Percentiles rank a stretch among this genome's conserved stretches.
phyloP scores from a whole-genome alignment of 768 basidiomycete genomes.

The Pilatotrama ljubarskyi region DNA sequence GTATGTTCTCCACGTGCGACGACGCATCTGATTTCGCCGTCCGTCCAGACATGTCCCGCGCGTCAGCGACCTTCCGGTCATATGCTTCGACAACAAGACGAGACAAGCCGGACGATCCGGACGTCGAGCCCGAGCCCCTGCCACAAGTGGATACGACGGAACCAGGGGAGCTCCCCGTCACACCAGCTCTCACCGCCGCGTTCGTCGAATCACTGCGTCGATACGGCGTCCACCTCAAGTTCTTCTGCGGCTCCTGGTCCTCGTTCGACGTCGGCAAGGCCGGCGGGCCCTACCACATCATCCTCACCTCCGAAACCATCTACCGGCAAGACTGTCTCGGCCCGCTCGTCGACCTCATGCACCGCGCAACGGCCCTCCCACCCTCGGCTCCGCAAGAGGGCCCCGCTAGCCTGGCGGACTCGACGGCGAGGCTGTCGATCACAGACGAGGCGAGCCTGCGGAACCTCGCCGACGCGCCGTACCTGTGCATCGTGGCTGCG shows the following conservation, averaged over 20 bases:
- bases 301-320: constrained; percentile 93
- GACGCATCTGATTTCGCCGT: background rate
- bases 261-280: constrained; percentile 39
- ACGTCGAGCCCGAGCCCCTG: constrained; percentile 22
- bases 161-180: constrained; percentile 66
- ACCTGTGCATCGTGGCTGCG: constrained; percentile 77
- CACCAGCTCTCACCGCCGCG: constrained; percentile 58
- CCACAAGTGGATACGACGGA: constrained; percentile 34
- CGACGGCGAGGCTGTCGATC: constrained; percentile 3
- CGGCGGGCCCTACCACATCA: constrained; percentile 57
- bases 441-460: background rate
- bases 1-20: background rate
- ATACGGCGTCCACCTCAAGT: constrained; percentile 60
- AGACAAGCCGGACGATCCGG: constrained; percentile 23
- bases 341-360: constrained; percentile 57
- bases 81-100: constrained; percentile 15
- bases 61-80: constrained; percentile 50
- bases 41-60: constrained; percentile 58
- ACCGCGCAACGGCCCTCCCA: constrained; percentile 33
- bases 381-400: background rate
- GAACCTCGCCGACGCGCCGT: constrained; percentile 6
- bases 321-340: constrained; percentile 69
- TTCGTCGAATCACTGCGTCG: constrained; percentile 61
- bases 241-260: constrained; percentile 85
- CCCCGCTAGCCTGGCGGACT: background rate